Evolutionary conservation across 257 asterid species (phyloP).

Genomic region (Solanum phureja): DNA sequence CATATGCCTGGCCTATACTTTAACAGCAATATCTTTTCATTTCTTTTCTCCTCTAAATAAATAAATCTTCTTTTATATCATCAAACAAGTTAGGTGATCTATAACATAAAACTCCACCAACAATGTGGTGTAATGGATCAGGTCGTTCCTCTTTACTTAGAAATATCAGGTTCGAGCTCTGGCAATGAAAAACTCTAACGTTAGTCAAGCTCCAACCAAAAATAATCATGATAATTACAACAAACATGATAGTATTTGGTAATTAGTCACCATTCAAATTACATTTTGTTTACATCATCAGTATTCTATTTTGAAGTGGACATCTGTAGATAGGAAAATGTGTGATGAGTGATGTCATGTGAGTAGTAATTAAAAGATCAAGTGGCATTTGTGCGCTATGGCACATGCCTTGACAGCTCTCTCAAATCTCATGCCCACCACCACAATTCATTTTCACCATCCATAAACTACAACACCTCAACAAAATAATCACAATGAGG

Average conservation of each 20-base stretch:
- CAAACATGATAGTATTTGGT: background rate
- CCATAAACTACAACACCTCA: background rate
- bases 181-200: background rate
- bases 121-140: background rate
- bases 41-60: background rate
- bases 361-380: background rate
- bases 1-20: background rate
- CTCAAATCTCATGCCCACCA: background rate
- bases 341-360: background rate
- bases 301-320: background rate
- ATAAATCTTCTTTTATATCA: background rate
- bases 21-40: background rate
- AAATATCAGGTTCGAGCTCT: no score
- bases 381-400: background rate
- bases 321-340: background rate
- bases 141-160: no score
- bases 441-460: background rate
- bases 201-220: background rate
- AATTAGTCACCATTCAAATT: background rate
- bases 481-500: background rate
- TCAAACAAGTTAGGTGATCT: background rate
- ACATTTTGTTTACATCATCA: background rate
- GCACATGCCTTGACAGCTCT: constrained; percentile 2
- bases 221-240: background rate
- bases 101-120: background rate